Evolutionary conservation across 2,329 filamentous ascomycete species (phyloP), one percentile per base, ranked within the genome.

Genomic region (Epichloe festucae): DNA sequence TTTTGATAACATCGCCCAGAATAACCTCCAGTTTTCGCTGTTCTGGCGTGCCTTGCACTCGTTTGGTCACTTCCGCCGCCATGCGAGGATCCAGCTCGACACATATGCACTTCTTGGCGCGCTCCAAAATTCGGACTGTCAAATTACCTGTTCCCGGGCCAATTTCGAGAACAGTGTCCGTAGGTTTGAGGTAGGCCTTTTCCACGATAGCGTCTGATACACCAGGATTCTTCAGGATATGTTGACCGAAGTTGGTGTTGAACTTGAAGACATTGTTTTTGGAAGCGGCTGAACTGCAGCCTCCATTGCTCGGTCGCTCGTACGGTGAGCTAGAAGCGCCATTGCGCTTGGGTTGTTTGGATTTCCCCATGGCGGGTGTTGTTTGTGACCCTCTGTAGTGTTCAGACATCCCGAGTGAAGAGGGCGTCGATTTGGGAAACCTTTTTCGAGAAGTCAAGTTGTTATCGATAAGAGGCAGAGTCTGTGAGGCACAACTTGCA

Each of bases 41-140:
- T 59, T 85, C 78, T 0, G 90, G 88, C 43, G 84, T 94, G 19
- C 89, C 90, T 68, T 96, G 90, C 8, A 97, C 90, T 62, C 91
- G 85, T 70, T 91, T 95, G 45, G 88, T 93, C 56, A 96, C 79
- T 71, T 97, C 93, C 53, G 91, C 91, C 12, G 89, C 89, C 93
- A 97, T 97, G 63, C 93, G 79, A 19, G 93, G 90, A 70, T 98
- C 93, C 66, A 96, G 78, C 72, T 98, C 93, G 48, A 96, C 87
- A 4, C 87, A 87, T 48, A 90, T 87, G 46, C 76, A 71, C 55
- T 87, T 87, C 67, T 89, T 90, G 21, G 88, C 89, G 56, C 88
- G 85, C 61, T 93, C 87, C 27, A 97, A 73, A 54, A 97, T 96
- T 53, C 88, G 79, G 27, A 93, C 85, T 0, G 91, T 97, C 59